Evolutionary conservation across 768 basidiomycete species (phyloP).

Genomic region (Amanita muscaria): DNA sequence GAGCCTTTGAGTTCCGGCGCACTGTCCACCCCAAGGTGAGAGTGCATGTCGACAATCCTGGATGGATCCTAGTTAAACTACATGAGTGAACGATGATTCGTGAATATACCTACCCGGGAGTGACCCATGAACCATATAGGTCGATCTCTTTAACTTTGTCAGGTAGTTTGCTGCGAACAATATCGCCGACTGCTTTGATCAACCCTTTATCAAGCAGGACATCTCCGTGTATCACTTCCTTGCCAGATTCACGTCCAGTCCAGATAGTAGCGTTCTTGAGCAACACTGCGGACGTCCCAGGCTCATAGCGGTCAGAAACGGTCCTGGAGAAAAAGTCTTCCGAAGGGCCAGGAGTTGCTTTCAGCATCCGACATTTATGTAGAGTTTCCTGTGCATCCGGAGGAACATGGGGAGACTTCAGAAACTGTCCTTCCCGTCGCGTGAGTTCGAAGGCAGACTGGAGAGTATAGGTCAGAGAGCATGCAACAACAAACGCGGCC

Average conservation of each 20-base stretch:
- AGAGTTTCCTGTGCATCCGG: constrained; percentile 34
- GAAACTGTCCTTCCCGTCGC: constrained; percentile 10
- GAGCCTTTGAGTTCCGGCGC: constrained; percentile 23
- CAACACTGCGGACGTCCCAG: constrained; percentile 53
- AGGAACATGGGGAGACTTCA: constrained; percentile 20
- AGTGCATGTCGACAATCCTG: constrained; percentile 40
- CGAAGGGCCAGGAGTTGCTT: constrained; percentile 39
- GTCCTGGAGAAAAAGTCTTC: constrained; percentile 29
- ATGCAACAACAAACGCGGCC: constrained; percentile 17
- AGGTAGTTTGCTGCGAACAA: constrained; percentile 20
- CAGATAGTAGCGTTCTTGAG: constrained; percentile 67
- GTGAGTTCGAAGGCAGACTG: constrained; percentile 13
- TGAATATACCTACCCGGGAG: constrained; percentile 42
- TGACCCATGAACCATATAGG: constrained; percentile 61
- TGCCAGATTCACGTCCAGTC: constrained; percentile 46
- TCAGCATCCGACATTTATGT: constrained; percentile 41
- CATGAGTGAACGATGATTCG: constrained; percentile 1
- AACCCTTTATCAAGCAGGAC: constrained; percentile 53
- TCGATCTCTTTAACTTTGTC: constrained; percentile 35
- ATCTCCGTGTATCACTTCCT: constrained; percentile 48
- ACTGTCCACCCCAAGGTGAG: constrained; percentile 38
- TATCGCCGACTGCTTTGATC: constrained; percentile 41
- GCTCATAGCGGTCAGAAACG: constrained; percentile 52
- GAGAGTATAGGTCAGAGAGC: constrained; percentile 19
- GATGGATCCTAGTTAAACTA: constrained; percentile 1